These are phyloP conservation scores for Leucocoprinus sp. DNA, from an alignment of 768 basidiomycete species.

Conservation along the genomic window DNA sequence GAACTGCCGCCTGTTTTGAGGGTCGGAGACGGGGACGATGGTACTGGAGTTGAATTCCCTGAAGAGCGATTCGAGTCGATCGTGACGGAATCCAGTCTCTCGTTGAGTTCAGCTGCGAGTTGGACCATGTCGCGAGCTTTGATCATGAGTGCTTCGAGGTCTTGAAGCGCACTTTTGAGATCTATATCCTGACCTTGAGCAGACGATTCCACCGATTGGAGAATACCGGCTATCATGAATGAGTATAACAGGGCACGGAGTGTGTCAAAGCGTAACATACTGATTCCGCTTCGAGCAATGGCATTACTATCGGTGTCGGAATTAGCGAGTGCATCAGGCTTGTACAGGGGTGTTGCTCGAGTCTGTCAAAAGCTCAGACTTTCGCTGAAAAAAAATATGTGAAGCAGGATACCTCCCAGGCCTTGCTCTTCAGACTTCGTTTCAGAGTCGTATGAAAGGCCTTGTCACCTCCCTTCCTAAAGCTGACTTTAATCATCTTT, in stretches of 20 bases:
- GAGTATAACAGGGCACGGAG: constrained; percentile 5
- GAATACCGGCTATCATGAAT: constrained; percentile 88
- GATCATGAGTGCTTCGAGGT: constrained; percentile 84
- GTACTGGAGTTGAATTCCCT: constrained; percentile 14
- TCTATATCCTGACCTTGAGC: constrained; percentile 54
- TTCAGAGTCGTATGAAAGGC: constrained; percentile 72
- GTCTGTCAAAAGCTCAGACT: neutral
- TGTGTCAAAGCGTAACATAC: constrained; percentile 7
- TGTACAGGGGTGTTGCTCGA: neutral
- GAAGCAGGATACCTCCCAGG: constrained; percentile 54
- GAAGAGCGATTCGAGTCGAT: constrained; percentile 16
- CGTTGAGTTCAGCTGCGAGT: constrained; percentile 81
- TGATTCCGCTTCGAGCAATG: constrained; percentile 10
- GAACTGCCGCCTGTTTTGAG: constrained; percentile 10
- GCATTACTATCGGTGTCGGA: neutral
- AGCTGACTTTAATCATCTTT: constrained; percentile 72
- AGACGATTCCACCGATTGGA: constrained; percentile 65
- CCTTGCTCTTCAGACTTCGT: constrained; percentile 56
- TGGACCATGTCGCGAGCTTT: constrained; percentile 91
- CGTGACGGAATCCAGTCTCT: constrained; percentile 52
- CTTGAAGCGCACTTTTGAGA: constrained; percentile 71
- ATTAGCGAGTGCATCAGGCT: neutral
- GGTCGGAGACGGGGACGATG: constrained; percentile 18
- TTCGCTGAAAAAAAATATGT: neutral
- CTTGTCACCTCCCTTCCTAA: constrained; percentile 87